phyloP scores from a whole-genome alignment of 495 filamentous ascomycete species.

The Daldinia vernicosa region DNA sequence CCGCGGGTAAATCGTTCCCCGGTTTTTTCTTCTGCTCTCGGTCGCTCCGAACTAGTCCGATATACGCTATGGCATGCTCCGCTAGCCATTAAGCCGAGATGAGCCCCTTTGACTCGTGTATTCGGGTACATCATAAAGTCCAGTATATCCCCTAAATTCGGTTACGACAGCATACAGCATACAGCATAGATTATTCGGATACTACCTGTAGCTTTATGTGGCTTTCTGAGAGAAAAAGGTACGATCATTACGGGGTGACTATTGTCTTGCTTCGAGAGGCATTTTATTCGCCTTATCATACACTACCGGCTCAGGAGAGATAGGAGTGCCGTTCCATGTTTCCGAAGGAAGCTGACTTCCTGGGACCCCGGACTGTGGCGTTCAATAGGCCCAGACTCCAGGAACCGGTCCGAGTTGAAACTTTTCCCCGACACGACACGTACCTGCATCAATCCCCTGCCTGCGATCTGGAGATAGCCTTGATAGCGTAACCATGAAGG shows the following conservation, averaged over 20 bases:
- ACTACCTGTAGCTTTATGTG: not conserved
- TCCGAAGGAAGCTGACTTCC: conserved; percentile 32
- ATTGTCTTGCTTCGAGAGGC: not conserved
- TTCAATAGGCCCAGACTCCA: conserved; percentile 31
- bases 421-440: conserved; percentile 41
- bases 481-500: conserved; percentile 11
- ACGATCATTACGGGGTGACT: not conserved
- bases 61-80: conserved; percentile 26
- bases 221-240: not conserved
- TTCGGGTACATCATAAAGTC: conserved; percentile 8
- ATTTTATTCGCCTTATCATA: conserved; percentile 11
- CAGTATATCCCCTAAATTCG: not conserved
- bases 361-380: conserved; percentile 37
- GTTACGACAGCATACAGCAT: conserved; percentile 5
- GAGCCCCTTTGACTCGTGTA: conserved; percentile 32
- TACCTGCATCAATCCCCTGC: conserved; percentile 43
- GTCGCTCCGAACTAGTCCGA: conserved; percentile 39
- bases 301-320: conserved; percentile 22
- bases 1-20: conserved; percentile 31
- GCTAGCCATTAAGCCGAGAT: conserved; percentile 37
- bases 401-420: conserved; percentile 41
- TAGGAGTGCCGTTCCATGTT: conserved; percentile 39
- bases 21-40: conserved; percentile 35
- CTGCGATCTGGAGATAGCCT: conserved; percentile 32
- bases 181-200: not conserved